Conservation (phyloP, 345 rosid genomes). For the Ceriops tagal region DNA sequence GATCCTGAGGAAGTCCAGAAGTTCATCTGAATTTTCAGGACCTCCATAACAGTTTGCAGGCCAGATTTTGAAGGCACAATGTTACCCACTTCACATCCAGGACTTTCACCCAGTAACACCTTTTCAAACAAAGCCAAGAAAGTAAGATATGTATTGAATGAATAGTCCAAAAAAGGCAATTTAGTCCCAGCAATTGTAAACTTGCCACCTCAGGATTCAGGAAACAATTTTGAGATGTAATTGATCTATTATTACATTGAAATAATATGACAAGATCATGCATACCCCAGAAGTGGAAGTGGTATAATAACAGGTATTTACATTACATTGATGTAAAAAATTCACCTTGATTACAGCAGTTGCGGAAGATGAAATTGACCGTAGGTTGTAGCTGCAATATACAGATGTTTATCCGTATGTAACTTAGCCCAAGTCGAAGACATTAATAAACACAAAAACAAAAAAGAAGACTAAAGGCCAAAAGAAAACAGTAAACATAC, state of each 20-base stretch:
- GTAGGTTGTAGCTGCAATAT: slow-evolving; percentile 82
- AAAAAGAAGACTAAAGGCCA: slow-evolving; percentile 4
- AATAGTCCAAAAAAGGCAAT: neutral
- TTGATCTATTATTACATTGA: neutral
- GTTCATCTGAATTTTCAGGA: slow-evolving; percentile 69
- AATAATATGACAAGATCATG: neutral
- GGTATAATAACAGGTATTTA: neutral
- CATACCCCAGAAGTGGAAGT: slow-evolving; percentile 3
- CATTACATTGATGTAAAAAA: slow-evolving; percentile 6
- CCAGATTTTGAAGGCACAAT: slow-evolving; percentile 63
- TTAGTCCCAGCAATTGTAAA: neutral
- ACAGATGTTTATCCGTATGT: neutral
- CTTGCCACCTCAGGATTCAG: neutral
- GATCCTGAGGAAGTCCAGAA: slow-evolving; percentile 65
- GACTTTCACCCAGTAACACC: slow-evolving; percentile 78
- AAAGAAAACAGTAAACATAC: slow-evolving; percentile 35
- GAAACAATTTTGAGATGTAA: neutral
- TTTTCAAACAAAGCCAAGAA: slow-evolving; percentile 20
- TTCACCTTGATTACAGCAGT: slow-evolving; percentile 87
- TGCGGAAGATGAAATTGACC: slow-evolving; percentile 95
- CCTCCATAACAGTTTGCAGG: slow-evolving; percentile 67
- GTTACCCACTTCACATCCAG: slow-evolving; percentile 35
- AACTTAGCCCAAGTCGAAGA: neutral
- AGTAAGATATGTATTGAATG: slow-evolving; percentile 3
- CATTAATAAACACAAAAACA: neutral